These are phyloP conservation scores for Dryadomyces sulphureus DNA, from an alignment of 2,329 filamentous ascomycete genomes.

Conservation along the genomic window DNA sequence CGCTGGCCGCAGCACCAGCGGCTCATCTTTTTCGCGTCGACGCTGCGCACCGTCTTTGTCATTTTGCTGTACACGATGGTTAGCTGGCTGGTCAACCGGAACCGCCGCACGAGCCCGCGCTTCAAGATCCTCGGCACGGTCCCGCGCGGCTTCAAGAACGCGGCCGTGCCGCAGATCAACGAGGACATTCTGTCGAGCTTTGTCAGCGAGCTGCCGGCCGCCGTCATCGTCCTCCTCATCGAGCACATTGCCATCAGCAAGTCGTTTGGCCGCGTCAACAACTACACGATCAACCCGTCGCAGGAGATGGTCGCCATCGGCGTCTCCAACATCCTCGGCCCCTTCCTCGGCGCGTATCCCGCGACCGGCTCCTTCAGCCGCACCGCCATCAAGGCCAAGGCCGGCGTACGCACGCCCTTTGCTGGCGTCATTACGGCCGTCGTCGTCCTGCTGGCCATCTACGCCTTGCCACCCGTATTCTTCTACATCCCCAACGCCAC, in stretches of 20 bases:
- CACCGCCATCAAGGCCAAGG: conserved; percentile 74
- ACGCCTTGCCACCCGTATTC: conserved; percentile 63
- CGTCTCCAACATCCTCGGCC: conserved; percentile 75
- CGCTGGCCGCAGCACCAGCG: conserved; percentile 56
- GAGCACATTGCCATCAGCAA: conserved; percentile 98
- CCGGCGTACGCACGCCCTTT: conserved; percentile 65
- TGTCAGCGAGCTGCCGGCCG: conserved; percentile 59
- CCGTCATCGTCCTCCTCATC: conserved; percentile 83
- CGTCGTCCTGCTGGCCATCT: conserved; percentile 63
- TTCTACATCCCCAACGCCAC: conserved; percentile 64
- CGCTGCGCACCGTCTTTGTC: conserved; percentile 78
- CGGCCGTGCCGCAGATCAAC: conserved; percentile 58
- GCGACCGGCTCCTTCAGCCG: conserved; percentile 62
- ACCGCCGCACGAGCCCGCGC: conserved; percentile 42
- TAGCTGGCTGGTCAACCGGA: conserved; percentile 68
- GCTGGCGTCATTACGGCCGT: conserved; percentile 66
- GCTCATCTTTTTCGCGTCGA: conserved; percentile 78
- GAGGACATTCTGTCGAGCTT: conserved; percentile 52
- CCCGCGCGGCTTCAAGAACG: conserved; percentile 74
- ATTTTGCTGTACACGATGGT: conserved; percentile 87
- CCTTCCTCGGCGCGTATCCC: conserved; percentile 85
- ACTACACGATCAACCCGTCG: conserved; percentile 91
- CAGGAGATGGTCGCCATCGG: conserved; percentile 95
- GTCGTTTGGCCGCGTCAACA: conserved; percentile 94
- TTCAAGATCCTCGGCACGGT: conserved; percentile 66